Conservation (phyloP, 2,329 filamentous ascomycete genomes). For the Sclerotinia borealis region DNA sequence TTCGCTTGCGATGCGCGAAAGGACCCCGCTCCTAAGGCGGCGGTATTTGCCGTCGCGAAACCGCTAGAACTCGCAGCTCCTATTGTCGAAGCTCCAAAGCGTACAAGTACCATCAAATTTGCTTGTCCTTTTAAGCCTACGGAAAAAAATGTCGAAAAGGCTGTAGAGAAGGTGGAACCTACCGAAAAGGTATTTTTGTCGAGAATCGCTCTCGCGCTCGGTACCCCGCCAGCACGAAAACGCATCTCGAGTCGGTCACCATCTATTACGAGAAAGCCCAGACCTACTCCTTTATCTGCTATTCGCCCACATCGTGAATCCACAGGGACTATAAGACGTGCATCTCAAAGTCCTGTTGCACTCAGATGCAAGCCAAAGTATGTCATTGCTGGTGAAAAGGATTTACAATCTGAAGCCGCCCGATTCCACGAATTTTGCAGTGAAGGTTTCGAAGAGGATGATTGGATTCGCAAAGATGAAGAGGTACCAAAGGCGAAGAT, state of each 20-base stretch:
- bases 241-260: conserved; percentile 25
- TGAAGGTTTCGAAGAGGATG: conserved; percentile 73
- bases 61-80: conserved; percentile 27
- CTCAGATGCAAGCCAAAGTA: conserved; percentile 33
- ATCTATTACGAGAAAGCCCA: conserved; percentile 27
- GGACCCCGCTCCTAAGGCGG: conserved; percentile 36
- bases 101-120: conserved; percentile 65
- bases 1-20: conserved; percentile 74
- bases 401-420: conserved; percentile 42
- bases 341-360: conserved; percentile 36
- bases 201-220: conserved; percentile 7
- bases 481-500: conserved; percentile 57
- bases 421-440: conserved; percentile 90
- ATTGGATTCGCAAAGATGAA: conserved; percentile 72
- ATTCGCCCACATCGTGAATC: conserved; percentile 24
- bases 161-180: not conserved
- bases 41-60: conserved; percentile 30
- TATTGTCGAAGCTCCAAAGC: conserved; percentile 39
- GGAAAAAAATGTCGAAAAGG: conserved; percentile 27
- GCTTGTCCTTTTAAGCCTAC: conserved; percentile 55
- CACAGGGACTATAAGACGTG: conserved; percentile 30
- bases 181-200: not conserved
- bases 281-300: conserved; percentile 13
- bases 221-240: conserved; percentile 17
- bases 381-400: conserved; percentile 29